Percentiles rank a stretch among this genome's conserved stretches.
Conservation (phyloP, 805 yeast species). For the Wickerhamiella sorbophila region DNA sequence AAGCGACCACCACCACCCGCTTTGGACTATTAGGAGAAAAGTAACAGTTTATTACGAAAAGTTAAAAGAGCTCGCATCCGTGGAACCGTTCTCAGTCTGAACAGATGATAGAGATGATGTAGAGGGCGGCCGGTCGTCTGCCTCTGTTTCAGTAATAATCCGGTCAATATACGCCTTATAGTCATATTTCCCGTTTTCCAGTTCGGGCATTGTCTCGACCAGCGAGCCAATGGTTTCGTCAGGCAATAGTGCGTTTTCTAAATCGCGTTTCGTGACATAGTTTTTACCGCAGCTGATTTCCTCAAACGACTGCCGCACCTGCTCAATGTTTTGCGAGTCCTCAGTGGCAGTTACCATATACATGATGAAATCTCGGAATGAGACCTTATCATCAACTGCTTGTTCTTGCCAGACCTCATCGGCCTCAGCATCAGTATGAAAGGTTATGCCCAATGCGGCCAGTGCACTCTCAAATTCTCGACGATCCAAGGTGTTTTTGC, state of each 20-base stretch:
- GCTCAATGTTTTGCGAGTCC: conserved; percentile 27
- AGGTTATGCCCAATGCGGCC: conserved; percentile 29
- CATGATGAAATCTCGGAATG: conserved; percentile 24
- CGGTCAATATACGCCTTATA: background rate
- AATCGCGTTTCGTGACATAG: conserved; percentile 28
- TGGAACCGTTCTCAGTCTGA: background rate
- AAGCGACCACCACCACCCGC: background rate
- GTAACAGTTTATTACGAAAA: background rate
- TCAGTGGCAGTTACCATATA: conserved; percentile 30
- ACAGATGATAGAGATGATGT: background rate
- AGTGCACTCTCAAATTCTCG: conserved; percentile 33
- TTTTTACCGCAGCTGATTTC: conserved; percentile 30
- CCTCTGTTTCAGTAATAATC: background rate
- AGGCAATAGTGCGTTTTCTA: conserved; percentile 26
- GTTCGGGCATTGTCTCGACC: conserved; percentile 21
- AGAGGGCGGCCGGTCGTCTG: background rate
- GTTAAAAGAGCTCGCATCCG: background rate
- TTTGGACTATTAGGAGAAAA: conserved; percentile 3
- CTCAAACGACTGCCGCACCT: conserved; percentile 28
- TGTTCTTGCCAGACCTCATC: conserved; percentile 21
- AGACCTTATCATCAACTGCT: conserved; percentile 23
- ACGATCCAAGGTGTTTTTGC: conserved; percentile 20
- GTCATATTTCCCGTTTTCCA: background rate
- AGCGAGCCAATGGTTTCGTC: conserved; percentile 23
- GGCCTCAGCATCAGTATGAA: conserved; percentile 14